Percentiles rank a stretch among this genome's conserved stretches.
Evolutionary conservation across 2,329 filamentous ascomycete species (phyloP).

Genomic region (Arthrobotrys entomopaga): DNA sequence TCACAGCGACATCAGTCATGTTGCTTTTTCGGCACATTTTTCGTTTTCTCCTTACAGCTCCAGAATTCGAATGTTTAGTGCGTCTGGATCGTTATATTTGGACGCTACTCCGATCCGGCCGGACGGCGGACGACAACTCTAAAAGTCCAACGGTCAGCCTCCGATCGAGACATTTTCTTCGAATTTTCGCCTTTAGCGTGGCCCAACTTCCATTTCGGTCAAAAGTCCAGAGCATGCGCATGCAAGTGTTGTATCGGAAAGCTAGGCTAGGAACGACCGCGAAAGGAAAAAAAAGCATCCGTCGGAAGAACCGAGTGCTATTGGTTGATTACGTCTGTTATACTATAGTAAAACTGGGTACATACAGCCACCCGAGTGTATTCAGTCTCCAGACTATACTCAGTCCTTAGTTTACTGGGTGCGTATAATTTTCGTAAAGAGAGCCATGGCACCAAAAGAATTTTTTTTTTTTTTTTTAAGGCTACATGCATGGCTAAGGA

Average conservation of each 20-base stretch:
- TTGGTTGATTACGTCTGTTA: slow-evolving; percentile 8
- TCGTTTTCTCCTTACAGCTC: slow-evolving; percentile 12
- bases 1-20: too few species aligned
- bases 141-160: slow-evolving; percentile 48
- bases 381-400: too few species aligned
- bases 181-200: slow-evolving; percentile 2
- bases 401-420: too few species aligned
- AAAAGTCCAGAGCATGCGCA: too few species aligned
- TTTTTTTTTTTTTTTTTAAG: slow-evolving; percentile 26
- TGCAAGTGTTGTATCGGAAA: background rate
- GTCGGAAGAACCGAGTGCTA: slow-evolving; percentile 31
- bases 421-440: background rate
- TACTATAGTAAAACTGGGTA: background rate
- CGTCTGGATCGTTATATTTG: slow-evolving; percentile 3
- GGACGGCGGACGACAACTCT: slow-evolving; percentile 41
- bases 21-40: slow-evolving; percentile 9
- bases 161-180: slow-evolving; percentile 23
- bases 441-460: background rate
- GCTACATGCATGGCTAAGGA: slow-evolving; percentile 37
- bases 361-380: too few species aligned
- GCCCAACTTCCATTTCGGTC: slow-evolving; percentile 19
- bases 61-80: background rate
- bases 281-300: slow-evolving; percentile 24
- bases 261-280: background rate
- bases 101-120: slow-evolving; percentile 45